Conservation (phyloP, 2,329 filamentous ascomycete genomes). For the Macrophomina phaseolina region DNA sequence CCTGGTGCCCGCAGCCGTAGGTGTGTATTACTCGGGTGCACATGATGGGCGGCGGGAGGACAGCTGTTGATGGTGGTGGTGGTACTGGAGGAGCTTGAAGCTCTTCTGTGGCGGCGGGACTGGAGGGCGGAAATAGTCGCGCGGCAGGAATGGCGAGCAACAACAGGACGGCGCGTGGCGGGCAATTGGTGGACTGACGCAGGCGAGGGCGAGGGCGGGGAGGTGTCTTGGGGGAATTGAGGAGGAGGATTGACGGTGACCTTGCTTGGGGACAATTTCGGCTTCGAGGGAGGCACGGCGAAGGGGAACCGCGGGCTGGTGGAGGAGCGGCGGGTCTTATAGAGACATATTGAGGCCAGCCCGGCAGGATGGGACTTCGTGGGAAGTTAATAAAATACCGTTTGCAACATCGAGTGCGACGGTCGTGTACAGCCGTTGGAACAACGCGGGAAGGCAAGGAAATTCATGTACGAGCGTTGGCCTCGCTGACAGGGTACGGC, state of each 20-base stretch:
- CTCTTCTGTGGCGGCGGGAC: conserved; percentile 35
- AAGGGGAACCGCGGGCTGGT: conserved; percentile 26
- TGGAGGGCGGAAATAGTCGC: conserved; percentile 7
- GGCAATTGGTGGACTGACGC: conserved; percentile 19
- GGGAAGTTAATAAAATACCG: conserved; percentile 48
- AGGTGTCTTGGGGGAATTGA: conserved; percentile 24
- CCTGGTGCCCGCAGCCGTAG: conserved; percentile 55
- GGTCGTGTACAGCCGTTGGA: conserved; percentile 40
- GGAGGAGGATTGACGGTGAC: conserved; percentile 20
- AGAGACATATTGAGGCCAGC: conserved; percentile 40
- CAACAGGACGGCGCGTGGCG: conserved; percentile 26
- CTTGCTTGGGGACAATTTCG: conserved; percentile 26
- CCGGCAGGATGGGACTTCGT: conserved; percentile 41
- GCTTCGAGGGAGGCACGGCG: conserved; percentile 19
- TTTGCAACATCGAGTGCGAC: conserved; percentile 46
- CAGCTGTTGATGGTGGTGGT: conserved; percentile 28
- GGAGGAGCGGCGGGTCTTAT: conserved; percentile 40
- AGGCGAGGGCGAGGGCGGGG: conserved; percentile 22
- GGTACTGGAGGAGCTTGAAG: conserved; percentile 11
- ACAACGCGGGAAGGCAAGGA: conserved; percentile 44
- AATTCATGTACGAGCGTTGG: conserved; percentile 40
- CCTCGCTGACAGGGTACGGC: conserved; percentile 27
- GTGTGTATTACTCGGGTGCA: conserved; percentile 55
- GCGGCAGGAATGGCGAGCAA: not conserved
- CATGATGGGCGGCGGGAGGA: conserved; percentile 40